These are phyloP conservation scores for Saccharum spontaneum DNA, from an alignment of 176 grass and related monocot species.

Conservation along the genomic window DNA sequence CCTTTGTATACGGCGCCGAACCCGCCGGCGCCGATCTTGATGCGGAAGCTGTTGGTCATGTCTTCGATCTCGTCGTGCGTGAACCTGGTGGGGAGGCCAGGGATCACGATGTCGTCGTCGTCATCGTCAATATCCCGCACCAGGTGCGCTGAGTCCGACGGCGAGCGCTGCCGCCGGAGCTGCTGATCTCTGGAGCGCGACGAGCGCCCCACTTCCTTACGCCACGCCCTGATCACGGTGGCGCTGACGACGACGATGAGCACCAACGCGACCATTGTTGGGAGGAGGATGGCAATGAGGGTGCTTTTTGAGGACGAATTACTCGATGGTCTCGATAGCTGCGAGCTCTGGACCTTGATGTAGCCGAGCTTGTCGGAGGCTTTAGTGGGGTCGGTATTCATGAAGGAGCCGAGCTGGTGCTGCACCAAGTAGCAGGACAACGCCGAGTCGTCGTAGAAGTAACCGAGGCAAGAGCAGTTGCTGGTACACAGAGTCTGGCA, in stretches of 20 bases:
- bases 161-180: constrained; percentile 39
- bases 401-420: constrained; percentile 55
- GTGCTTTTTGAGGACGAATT: constrained; percentile 43
- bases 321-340: not conserved
- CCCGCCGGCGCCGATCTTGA: constrained; percentile 71
- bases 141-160: constrained; percentile 49
- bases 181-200: constrained; percentile 28
- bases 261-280: constrained; percentile 48
- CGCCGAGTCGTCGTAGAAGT: constrained; percentile 67
- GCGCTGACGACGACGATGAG: constrained; percentile 40
- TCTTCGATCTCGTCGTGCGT: constrained; percentile 58
- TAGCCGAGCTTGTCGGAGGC: constrained; percentile 31
- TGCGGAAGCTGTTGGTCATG: constrained; percentile 57
- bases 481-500: constrained; percentile 56
- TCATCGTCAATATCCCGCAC: constrained; percentile 36
- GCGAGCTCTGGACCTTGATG: constrained; percentile 47
- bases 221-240: constrained; percentile 40
- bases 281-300: constrained; percentile 57
- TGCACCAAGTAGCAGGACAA: constrained; percentile 60
- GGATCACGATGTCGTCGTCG: constrained; percentile 54
- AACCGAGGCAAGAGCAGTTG: constrained; percentile 70
- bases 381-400: constrained; percentile 16
- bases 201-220: constrained; percentile 12
- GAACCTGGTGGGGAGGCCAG: constrained; percentile 70
- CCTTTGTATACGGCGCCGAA: constrained; percentile 84